Percentiles rank a stretch among this genome's conserved stretches.
phyloP scores from a whole-genome alignment of 805 yeast genomes.

The Saccharomycopsis fermentans region DNA sequence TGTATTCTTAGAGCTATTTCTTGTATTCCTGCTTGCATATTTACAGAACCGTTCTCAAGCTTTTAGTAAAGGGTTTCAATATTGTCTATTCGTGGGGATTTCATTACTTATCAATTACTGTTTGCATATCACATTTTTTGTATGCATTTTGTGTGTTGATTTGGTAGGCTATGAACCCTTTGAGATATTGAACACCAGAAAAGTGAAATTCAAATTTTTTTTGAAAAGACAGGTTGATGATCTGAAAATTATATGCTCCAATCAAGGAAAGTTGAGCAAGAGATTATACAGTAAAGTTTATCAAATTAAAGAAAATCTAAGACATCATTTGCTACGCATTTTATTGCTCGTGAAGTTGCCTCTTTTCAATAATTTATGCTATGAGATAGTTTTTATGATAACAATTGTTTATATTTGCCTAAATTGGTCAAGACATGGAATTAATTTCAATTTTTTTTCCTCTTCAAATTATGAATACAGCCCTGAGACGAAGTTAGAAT shows the following conservation, averaged over 20 bases:
- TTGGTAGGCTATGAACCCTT: constrained; percentile 43
- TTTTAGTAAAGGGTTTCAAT: constrained; percentile 20
- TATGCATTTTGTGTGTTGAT: constrained; percentile 60
- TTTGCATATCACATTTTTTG: constrained; percentile 53
- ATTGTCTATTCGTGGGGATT: constrained; percentile 36
- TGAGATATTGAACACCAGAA: constrained; percentile 10
- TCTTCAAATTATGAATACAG: not conserved
- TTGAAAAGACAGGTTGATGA: not conserved
- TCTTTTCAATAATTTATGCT: constrained; percentile 25
- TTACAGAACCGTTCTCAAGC: constrained; percentile 25
- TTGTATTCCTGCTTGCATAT: constrained; percentile 23
- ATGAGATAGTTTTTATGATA: constrained; percentile 23
- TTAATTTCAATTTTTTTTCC: constrained; percentile 3
- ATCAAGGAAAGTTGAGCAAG: not conserved
- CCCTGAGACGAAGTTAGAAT: not conserved
- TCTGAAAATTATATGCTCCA: not conserved
- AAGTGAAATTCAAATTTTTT: not conserved
- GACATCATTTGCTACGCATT: constrained; percentile 25
- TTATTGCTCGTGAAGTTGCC: constrained; percentile 31
- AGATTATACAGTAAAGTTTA: not conserved
- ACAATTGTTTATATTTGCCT: constrained; percentile 25
- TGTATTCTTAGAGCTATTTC: constrained; percentile 23
- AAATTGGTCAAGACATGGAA: constrained; percentile 28
- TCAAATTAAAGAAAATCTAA: not conserved
- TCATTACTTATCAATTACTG: constrained; percentile 49